Conservation (phyloP, 305 asterid species). For the Fraxinus platypoda region DNA sequence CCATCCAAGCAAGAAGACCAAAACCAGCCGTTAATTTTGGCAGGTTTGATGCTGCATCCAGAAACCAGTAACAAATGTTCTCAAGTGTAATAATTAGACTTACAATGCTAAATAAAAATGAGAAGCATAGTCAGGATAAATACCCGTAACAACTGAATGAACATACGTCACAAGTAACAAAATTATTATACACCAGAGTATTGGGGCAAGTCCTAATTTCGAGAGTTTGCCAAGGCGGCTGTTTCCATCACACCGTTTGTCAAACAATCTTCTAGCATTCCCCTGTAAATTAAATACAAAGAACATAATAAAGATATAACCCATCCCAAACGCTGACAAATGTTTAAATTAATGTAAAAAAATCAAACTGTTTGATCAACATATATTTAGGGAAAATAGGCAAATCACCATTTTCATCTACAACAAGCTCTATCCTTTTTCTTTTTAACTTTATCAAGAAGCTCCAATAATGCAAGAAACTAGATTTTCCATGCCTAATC, state of each 20-base stretch:
- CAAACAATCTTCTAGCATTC: slow-evolving; percentile 81
- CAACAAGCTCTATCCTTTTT: not conserved
- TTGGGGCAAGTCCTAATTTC: slow-evolving; percentile 89
- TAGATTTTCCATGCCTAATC: not conserved
- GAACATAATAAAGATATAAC: slow-evolving; percentile 11
- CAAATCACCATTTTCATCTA: not conserved
- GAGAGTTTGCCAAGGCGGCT: slow-evolving; percentile 67
- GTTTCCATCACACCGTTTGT: slow-evolving; percentile 74
- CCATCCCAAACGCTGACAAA: slow-evolving; percentile 7
- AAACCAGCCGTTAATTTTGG: slow-evolving; percentile 82
- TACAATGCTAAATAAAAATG: slow-evolving; percentile 16
- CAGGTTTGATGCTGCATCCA: slow-evolving; percentile 65
- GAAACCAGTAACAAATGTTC: slow-evolving; percentile 20
- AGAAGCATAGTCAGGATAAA: slow-evolving; percentile 25
- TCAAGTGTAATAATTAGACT: slow-evolving; percentile 10
- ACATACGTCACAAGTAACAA: slow-evolving; percentile 64
- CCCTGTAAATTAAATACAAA: slow-evolving; percentile 58
- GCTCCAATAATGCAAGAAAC: not conserved
- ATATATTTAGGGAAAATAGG: slow-evolving; percentile 6
- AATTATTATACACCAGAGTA: slow-evolving; percentile 76
- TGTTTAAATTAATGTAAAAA: not conserved
- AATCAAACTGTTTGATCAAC: not conserved
- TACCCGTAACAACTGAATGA: slow-evolving; percentile 79
- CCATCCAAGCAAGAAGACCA: slow-evolving; percentile 88
- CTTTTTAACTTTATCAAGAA: not conserved